These are phyloP conservation scores for Osmanthus fragrans DNA, from an alignment of 257 asterid genomes.

Conservation along the genomic window DNA sequence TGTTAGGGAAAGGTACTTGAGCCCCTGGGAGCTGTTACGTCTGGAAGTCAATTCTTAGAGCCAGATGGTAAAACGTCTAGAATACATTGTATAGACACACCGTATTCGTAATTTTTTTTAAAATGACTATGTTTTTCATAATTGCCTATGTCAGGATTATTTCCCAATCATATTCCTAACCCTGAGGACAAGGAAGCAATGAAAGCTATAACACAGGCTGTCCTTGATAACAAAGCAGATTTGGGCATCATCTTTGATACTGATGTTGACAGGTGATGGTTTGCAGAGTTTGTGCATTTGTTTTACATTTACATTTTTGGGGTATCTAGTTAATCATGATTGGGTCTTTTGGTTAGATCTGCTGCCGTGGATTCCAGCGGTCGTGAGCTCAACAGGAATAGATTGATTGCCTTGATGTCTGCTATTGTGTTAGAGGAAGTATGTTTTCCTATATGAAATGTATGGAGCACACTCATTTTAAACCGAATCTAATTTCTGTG, in stretches of 20 bases:
- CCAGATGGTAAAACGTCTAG: conserved; percentile 76
- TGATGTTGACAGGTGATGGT: conserved; percentile 89
- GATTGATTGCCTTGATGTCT: conserved; percentile 90
- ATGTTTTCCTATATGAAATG: conserved; percentile 28
- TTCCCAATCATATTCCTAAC: conserved; percentile 98
- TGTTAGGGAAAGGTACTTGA: conserved; percentile 92
- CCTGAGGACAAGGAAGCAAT: conserved; percentile 98
- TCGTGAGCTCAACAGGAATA: conserved; percentile 85
- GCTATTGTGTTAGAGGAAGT: conserved; percentile 97
- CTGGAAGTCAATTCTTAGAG: conserved; percentile 97
- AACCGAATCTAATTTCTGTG: conserved; percentile 23
- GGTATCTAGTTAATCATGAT: conserved; percentile 22
- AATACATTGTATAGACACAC: conserved; percentile 14
- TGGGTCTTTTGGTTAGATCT: conserved; percentile 55
- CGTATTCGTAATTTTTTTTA: neutral
- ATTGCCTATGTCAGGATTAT: conserved; percentile 59
- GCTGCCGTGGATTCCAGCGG: conserved; percentile 99
- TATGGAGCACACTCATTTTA: conserved; percentile 11
- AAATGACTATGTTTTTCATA: neutral
- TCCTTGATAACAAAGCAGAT: conserved; percentile 83
- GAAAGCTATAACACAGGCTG: conserved; percentile 88
- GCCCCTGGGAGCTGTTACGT: conserved; percentile 92
- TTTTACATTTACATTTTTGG: conserved; percentile 3
- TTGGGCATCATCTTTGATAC: conserved; percentile 98
- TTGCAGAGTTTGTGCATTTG: conserved; percentile 16